A percentile compares a stretch with the other conserved stretches of the same genome.
Evolutionary conservation across 768 basidiomycete genomes (phyloP).

Genomic region (Termitomyces bulborhizus): DNA sequence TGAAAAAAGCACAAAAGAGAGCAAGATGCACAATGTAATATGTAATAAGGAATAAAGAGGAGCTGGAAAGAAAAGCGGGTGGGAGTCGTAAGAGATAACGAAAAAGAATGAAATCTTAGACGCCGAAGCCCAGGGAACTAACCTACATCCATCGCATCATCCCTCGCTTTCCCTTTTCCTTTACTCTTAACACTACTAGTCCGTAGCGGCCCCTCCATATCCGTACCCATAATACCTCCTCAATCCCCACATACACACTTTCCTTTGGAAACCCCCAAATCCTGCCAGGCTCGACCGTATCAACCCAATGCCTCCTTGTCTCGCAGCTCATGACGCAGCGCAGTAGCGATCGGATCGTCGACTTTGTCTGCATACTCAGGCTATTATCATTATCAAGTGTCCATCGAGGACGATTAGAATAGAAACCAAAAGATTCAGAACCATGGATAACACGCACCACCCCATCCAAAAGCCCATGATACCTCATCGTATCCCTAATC

Average conservation of each 20-base stretch:
- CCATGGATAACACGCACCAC: slow-evolving; percentile 47
- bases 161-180: slow-evolving; percentile 38
- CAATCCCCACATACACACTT: slow-evolving; percentile 73
- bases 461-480: slow-evolving; percentile 62
- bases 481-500: slow-evolving; percentile 70
- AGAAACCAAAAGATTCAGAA: not conserved
- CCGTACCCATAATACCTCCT: slow-evolving; percentile 45
- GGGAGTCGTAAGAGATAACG: too few species aligned
- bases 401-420: not conserved
- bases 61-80: too few species aligned
- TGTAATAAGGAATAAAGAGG: slow-evolving; percentile 14
- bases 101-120: slow-evolving; percentile 6
- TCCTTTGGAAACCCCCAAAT: slow-evolving; percentile 73
- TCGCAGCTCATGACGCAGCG: slow-evolving; percentile 85
- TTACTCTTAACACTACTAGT: slow-evolving; percentile 28
- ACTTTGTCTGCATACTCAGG: slow-evolving; percentile 73
- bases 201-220: slow-evolving; percentile 14
- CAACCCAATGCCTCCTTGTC: slow-evolving; percentile 75
- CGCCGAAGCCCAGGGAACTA: slow-evolving; percentile 21
- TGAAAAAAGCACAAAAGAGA: slow-evolving; percentile 1
- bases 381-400: slow-evolving; percentile 29
- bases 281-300: slow-evolving; percentile 65
- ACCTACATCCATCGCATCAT: slow-evolving; percentile 63
- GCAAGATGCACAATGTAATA: slow-evolving; percentile 1
- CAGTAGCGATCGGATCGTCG: slow-evolving; percentile 91